Percentiles rank a stretch among this genome's conserved stretches.
Evolutionary conservation across 495 filamentous ascomycete genomes (phyloP).

Genomic region (Lasiosphaeria ovina): DNA sequence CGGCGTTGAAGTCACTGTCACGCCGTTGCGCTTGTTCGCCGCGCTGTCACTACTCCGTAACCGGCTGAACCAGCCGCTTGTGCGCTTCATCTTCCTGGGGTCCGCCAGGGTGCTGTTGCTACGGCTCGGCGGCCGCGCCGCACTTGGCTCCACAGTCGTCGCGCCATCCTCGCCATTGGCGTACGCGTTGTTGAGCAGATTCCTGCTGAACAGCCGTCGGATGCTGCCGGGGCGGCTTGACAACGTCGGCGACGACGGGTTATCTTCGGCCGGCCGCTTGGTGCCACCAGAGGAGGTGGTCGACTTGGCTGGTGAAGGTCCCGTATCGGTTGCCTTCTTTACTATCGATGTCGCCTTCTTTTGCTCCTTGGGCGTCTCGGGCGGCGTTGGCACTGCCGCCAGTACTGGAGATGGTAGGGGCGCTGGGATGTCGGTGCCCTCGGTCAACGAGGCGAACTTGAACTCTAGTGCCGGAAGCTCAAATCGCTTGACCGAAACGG

Average conservation of each 20-base stretch:
- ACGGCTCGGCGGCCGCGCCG: conserved; percentile 38
- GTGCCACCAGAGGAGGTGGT: conserved; percentile 30
- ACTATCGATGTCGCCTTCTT: conserved; percentile 10
- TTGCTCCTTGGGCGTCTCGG: conserved; percentile 27
- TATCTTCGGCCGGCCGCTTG: conserved; percentile 43
- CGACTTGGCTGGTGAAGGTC: conserved; percentile 27
- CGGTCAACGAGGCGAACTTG: conserved; percentile 52
- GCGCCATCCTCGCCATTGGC: conserved; percentile 33
- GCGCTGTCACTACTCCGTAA: conserved; percentile 36
- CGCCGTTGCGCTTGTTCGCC: conserved; percentile 31
- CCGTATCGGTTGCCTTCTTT: conserved; percentile 19
- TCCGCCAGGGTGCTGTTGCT: conserved; percentile 34
- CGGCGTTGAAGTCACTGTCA: conserved; percentile 13
- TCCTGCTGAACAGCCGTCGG: conserved; percentile 46
- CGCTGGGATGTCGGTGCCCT: conserved; percentile 57
- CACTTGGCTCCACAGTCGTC: conserved; percentile 9
- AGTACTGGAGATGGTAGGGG: conserved; percentile 49
- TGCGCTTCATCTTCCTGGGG: conserved; percentile 43
- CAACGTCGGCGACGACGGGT: conserved; percentile 42
- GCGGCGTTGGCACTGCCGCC: conserved; percentile 38
- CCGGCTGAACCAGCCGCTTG: conserved; percentile 50
- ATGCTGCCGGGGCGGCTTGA: conserved; percentile 45
- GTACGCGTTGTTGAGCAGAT: conserved; percentile 45
- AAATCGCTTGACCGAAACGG: conserved; percentile 42
- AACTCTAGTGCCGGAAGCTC: conserved; percentile 53